A percentile compares a stretch with the other conserved stretches of the same genome.
phyloP scores from a whole-genome alignment of 768 basidiomycete species.

The Cubamyces lactineus region DNA sequence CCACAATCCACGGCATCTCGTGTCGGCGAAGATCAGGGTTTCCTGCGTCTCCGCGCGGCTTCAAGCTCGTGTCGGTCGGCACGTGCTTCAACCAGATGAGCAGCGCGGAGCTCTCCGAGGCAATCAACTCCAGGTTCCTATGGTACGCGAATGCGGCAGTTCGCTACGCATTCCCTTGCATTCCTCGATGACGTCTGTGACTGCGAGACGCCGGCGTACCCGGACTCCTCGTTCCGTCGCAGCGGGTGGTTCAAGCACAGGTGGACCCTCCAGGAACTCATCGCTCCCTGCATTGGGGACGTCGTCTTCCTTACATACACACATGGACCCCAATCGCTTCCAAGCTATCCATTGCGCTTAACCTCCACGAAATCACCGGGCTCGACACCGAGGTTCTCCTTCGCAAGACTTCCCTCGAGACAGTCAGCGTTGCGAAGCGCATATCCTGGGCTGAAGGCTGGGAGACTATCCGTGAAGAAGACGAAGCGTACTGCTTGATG shows the following conservation, averaged over 20 bases:
- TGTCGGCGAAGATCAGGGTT: constrained; percentile 4
- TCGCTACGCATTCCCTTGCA: constrained; percentile 4
- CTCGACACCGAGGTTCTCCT: constrained; percentile 1
- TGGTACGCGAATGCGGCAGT: constrained; percentile 12
- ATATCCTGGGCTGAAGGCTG: constrained; percentile 15
- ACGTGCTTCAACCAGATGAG: constrained; percentile 19
- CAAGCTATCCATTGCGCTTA: not conserved
- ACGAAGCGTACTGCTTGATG: constrained; percentile 16
- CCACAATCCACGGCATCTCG: not conserved
- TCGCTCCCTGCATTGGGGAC: constrained; percentile 8
- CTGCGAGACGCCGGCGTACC: not conserved
- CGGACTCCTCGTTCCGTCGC: too few relatives aligned
- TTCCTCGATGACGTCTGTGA: constrained; percentile 4
- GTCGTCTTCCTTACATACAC: constrained; percentile 11
- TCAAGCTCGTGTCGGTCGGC: constrained; percentile 6
- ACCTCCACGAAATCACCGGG: constrained; percentile 4
- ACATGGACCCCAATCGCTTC: not conserved
- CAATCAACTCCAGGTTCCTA: constrained; percentile 17
- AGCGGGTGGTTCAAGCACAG: constrained; percentile 9
- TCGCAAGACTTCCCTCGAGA: not conserved
- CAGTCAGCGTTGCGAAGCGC: constrained; percentile 5
- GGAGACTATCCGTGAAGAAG: constrained; percentile 9
- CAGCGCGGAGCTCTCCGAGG: constrained; percentile 17
- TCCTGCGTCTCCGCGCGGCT: constrained; percentile 8
- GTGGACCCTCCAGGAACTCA: constrained; percentile 20